These are phyloP conservation scores for Agaricus sinodeliciosus DNA, from an alignment of 768 basidiomycete species.

Conservation along the genomic window DNA sequence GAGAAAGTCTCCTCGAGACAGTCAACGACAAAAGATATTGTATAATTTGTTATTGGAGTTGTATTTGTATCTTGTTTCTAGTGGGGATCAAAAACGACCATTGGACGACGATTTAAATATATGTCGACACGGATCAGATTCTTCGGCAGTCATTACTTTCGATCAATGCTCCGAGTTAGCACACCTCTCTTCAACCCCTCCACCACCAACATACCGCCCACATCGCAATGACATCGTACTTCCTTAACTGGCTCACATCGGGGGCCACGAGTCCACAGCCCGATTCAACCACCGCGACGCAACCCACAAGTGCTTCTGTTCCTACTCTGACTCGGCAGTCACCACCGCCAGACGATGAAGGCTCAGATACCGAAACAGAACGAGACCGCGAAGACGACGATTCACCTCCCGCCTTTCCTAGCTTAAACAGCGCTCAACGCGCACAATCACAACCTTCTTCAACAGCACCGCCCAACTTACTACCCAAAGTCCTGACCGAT, in stretches of 20 bases:
- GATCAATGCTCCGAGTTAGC: not conserved
- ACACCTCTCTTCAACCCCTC: constrained; percentile 1
- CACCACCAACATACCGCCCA: not conserved
- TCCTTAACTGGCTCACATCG: constrained; percentile 50
- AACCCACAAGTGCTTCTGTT: constrained; percentile 16
- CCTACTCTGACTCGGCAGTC: constrained; percentile 32
- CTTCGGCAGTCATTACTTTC: too few relatives aligned
- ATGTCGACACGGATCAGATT: constrained; percentile 1
- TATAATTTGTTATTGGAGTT: not conserved
- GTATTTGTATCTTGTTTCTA: not conserved
- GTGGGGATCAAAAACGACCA: not conserved
- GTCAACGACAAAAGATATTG: not conserved
- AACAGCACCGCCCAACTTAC: not conserved
- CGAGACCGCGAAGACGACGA: constrained; percentile 42
- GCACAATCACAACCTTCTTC: constrained; percentile 19
- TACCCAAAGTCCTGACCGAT: constrained; percentile 37
- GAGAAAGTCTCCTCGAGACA: not conserved
- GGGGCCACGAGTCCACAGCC: constrained; percentile 24
- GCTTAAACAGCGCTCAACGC: constrained; percentile 66
- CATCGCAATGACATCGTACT: constrained; percentile 46
- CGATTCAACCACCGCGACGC: constrained; percentile 17
- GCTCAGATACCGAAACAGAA: constrained; percentile 27
- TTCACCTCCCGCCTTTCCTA: constrained; percentile 68
- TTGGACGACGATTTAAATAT: not conserved
- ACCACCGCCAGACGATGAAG: constrained; percentile 32